These are phyloP conservation scores for Leishmania major DNA, from an alignment of 208 protist species.

Conservation along the genomic window DNA sequence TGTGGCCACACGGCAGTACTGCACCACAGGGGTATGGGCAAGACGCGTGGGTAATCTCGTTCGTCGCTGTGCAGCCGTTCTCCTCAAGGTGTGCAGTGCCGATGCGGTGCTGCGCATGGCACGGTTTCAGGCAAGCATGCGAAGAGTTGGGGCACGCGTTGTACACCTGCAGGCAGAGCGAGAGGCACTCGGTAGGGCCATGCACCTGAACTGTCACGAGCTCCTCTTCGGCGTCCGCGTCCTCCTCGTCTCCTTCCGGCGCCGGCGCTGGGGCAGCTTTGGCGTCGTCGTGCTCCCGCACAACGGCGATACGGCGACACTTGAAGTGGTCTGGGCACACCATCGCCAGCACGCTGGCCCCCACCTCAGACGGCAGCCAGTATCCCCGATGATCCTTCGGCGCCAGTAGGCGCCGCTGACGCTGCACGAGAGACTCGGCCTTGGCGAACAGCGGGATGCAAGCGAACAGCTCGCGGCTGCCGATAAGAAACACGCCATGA, in stretches of 20 bases:
- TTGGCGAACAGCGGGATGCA: constrained; percentile 61
- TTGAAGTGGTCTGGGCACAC: constrained; percentile 80
- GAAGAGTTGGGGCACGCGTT: constrained; percentile 54
- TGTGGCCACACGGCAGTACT: constrained; percentile 68
- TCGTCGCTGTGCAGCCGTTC: background rate
- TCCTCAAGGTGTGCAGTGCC: background rate
- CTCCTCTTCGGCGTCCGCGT: constrained; percentile 10
- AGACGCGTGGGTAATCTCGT: constrained; percentile 35
- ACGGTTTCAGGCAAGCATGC: constrained; percentile 74
- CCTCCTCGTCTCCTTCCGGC: constrained; percentile 15
- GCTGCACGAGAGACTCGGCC: constrained; percentile 60
- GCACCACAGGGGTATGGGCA: constrained; percentile 82
- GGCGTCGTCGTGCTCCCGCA: constrained; percentile 35
- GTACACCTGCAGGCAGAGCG: constrained; percentile 73
- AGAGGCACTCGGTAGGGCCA: constrained; percentile 56
- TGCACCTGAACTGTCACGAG: constrained; percentile 41
- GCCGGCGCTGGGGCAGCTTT: background rate
- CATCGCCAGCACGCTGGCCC: constrained; percentile 55
- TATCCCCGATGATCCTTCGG: constrained; percentile 38
- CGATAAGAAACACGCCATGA: constrained; percentile 61
- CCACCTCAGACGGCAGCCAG: constrained; percentile 72
- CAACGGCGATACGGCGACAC: constrained; percentile 57
- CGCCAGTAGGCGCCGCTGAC: constrained; percentile 38
- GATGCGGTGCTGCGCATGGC: constrained; percentile 47
- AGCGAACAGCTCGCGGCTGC: constrained; percentile 63